Conservation (phyloP, 495 filamentous ascomycete genomes). For the Penicillium macrosclerotiorum region DNA sequence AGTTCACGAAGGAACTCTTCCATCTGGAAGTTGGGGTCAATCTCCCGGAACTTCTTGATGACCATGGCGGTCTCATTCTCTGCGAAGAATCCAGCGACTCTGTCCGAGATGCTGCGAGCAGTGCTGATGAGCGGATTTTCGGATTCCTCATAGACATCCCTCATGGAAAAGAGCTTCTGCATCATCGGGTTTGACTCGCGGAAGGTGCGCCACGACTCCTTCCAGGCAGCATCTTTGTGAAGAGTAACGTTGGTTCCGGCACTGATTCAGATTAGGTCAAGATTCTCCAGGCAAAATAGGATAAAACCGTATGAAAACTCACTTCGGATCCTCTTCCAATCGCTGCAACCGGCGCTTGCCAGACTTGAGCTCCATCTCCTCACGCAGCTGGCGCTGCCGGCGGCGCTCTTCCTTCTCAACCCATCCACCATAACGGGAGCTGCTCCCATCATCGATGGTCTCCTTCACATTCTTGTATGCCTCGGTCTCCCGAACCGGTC, state of each 20-base stretch:
- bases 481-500: conserved; percentile 89
- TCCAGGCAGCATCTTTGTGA: conserved; percentile 95
- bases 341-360: conserved; percentile 51
- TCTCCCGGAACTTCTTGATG: conserved; percentile 95
- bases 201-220: conserved; percentile 93
- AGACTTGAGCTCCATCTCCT: conserved; percentile 58
- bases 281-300: background rate
- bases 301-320: conserved; percentile 38
- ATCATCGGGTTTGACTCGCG: conserved; percentile 82
- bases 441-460: conserved; percentile 95
- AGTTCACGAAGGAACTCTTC: conserved; percentile 92
- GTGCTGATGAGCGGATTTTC: conserved; percentile 94
- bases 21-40: conserved; percentile 93
- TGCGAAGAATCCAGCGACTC: conserved; percentile 91
- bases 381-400: conserved; percentile 69
- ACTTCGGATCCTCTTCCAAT: conserved; percentile 83
- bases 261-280: conserved; percentile 46
- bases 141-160: conserved; percentile 86
- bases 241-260: conserved; percentile 91
- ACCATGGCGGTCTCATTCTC: conserved; percentile 97
- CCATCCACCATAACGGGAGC: conserved; percentile 94
- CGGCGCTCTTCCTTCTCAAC: conserved; percentile 90
- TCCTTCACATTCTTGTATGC: conserved; percentile 93
- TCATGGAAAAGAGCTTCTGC: conserved; percentile 81
- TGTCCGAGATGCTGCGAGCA: conserved; percentile 88